phyloP scores from a whole-genome alignment of 2,329 filamentous ascomycete genomes.

The Tolypocladium capitatum region DNA sequence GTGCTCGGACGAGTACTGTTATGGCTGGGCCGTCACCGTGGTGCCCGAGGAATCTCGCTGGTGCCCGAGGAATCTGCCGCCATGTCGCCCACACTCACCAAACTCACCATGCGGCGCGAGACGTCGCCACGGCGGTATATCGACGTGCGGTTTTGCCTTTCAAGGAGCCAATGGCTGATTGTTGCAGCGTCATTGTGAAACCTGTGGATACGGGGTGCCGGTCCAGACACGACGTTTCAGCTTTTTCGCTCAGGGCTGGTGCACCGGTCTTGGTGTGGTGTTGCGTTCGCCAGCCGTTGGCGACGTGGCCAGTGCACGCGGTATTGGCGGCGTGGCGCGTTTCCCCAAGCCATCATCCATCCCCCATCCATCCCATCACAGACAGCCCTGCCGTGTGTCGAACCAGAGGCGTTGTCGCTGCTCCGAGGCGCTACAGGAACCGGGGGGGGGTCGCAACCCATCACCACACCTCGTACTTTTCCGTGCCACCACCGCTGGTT shows the following conservation, averaged over 20 bases:
- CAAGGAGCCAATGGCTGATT: too few species aligned
- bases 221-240: background rate
- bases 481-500: background rate
- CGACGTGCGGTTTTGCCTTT: background rate
- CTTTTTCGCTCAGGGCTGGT: background rate
- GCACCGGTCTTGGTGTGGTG: background rate
- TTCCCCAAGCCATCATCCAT: background rate
- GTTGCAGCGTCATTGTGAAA: background rate
- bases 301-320: background rate
- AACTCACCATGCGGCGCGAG: too few species aligned
- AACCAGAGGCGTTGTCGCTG: background rate
- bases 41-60: too few species aligned
- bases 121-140: background rate
- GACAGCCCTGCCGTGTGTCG: background rate
- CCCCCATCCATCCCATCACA: background rate
- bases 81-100: too few species aligned
- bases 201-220: background rate
- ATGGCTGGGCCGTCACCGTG: too few species aligned
- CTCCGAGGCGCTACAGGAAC: background rate
- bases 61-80: background rate
- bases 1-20: too few species aligned
- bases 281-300: background rate
- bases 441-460: background rate
- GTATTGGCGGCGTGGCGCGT: background rate
- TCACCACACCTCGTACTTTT: background rate